These are phyloP conservation scores for Hydnum rufescens DNA, from an alignment of 768 basidiomycete genomes.

Conservation along the genomic window DNA sequence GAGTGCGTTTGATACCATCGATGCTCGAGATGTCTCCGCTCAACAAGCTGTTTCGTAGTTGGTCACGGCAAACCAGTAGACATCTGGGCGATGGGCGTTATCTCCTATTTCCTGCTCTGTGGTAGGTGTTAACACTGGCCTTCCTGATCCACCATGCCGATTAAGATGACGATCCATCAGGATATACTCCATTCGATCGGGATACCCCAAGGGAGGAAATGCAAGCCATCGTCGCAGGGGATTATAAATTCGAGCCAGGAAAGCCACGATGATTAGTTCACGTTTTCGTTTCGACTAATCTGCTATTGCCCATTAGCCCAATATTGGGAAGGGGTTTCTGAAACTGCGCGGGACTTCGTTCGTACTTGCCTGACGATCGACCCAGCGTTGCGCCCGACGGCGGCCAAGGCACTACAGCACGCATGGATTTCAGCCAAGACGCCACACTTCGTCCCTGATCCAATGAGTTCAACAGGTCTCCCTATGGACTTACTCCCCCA, in stretches of 20 bases:
- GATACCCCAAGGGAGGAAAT: conserved; percentile 78
- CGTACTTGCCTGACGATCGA: conserved; percentile 66
- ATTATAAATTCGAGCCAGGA: conserved; percentile 77
- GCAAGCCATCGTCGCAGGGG: conserved; percentile 84
- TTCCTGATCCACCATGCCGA: neutral
- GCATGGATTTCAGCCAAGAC: conserved; percentile 52
- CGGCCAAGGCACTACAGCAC: conserved; percentile 51
- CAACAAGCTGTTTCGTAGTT: conserved; percentile 22
- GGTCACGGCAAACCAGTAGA: conserved; percentile 93
- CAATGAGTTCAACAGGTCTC: conserved; percentile 32
- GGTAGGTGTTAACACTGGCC: conserved; percentile 17
- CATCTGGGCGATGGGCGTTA: conserved; percentile 95
- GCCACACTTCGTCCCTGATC: conserved; percentile 54
- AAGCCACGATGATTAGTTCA: neutral
- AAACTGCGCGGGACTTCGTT: conserved; percentile 71
- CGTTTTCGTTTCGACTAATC: neutral
- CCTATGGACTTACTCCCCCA: conserved; percentile 69
- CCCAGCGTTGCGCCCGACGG: conserved; percentile 60
- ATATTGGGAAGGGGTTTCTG: conserved; percentile 74
- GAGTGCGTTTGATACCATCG: conserved; percentile 25
- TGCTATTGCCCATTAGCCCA: conserved; percentile 28
- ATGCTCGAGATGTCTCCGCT: neutral
- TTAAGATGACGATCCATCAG: conserved; percentile 19
- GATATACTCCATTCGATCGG: conserved; percentile 94
- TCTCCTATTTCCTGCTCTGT: conserved; percentile 88